These are phyloP conservation scores for Sclerotinia minor DNA, from an alignment of 2,329 filamentous ascomycete species.

Conservation along the genomic window DNA sequence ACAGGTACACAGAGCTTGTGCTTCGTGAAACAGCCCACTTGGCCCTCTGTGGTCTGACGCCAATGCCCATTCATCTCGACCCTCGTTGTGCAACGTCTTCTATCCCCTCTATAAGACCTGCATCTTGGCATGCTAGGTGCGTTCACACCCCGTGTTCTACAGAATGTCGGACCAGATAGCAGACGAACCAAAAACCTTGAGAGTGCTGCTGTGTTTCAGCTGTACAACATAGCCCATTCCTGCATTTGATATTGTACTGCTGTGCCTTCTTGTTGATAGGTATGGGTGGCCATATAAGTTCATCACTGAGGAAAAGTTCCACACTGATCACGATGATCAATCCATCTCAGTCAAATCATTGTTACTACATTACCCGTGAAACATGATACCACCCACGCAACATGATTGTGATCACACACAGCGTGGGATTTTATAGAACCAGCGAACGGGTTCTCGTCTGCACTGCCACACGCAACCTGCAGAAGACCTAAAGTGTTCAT, in stretches of 20 bases:
- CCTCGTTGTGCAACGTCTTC: too few relatives aligned
- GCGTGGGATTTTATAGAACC: conserved; percentile 6
- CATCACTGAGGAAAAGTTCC: not conserved
- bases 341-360: too few relatives aligned
- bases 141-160: not conserved
- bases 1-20: too few relatives aligned
- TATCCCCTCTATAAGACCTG: not conserved
- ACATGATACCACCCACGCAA: too few relatives aligned
- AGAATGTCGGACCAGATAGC: not conserved
- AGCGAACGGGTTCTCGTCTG: not conserved
- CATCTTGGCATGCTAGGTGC: not conserved
- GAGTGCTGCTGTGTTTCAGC: not conserved
- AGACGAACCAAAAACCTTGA: too few relatives aligned
- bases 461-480: conserved; percentile 10
- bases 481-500: not conserved
- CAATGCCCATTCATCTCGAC: too few relatives aligned
- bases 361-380: not conserved
- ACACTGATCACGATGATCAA: not conserved
- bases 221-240: not conserved
- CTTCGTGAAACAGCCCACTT: too few relatives aligned
- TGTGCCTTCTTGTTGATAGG: too few relatives aligned
- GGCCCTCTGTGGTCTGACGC: too few relatives aligned
- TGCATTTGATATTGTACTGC: too few relatives aligned
- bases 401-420: not conserved
- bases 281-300: too few relatives aligned